These are phyloP conservation scores for Cardamine chenopodiifolia DNA, from an alignment of 345 rosid species.

Conservation along the genomic window DNA sequence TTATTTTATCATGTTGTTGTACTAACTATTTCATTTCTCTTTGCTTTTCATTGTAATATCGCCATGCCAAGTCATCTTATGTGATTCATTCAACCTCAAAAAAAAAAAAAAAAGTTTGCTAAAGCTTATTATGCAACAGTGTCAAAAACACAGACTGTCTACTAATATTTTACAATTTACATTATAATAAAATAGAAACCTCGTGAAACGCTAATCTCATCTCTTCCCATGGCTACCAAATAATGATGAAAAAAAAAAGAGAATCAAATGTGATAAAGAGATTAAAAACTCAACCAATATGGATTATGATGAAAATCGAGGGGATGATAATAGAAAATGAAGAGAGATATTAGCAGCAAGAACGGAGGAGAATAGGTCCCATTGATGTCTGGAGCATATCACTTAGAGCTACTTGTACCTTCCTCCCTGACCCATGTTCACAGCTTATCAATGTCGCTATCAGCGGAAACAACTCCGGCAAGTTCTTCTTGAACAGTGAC, in stretches of 20 bases:
- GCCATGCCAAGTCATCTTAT: background rate
- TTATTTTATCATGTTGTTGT: background rate
- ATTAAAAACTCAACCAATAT: constrained; percentile 17
- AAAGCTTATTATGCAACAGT: constrained; percentile 24
- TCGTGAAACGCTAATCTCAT: constrained; percentile 36
- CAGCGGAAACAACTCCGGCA: constrained; percentile 71
- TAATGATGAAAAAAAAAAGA: constrained; percentile 14
- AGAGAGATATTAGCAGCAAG: constrained; percentile 55
- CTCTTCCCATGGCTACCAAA: constrained; percentile 35
- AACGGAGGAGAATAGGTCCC: constrained; percentile 76
- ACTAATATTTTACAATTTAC: constrained; percentile 41
- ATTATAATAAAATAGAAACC: constrained; percentile 21
- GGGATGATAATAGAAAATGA: no score
- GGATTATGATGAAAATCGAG: constrained; percentile 17
- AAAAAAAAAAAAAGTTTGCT: background rate
- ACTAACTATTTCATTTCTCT: background rate
- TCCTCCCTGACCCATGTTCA: constrained; percentile 88
- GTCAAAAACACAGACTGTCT: constrained; percentile 29
- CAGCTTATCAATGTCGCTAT: constrained; percentile 81
- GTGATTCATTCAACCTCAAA: constrained; percentile 4
- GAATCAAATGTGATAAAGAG: background rate
- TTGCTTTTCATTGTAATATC: background rate
- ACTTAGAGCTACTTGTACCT: constrained; percentile 88
- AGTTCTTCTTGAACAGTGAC: constrained; percentile 67
- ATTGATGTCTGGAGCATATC: constrained; percentile 83